Percentiles rank a stretch among this genome's conserved stretches.
phyloP scores from a whole-genome alignment of 768 basidiomycete species.

The Collybia sordida region DNA sequence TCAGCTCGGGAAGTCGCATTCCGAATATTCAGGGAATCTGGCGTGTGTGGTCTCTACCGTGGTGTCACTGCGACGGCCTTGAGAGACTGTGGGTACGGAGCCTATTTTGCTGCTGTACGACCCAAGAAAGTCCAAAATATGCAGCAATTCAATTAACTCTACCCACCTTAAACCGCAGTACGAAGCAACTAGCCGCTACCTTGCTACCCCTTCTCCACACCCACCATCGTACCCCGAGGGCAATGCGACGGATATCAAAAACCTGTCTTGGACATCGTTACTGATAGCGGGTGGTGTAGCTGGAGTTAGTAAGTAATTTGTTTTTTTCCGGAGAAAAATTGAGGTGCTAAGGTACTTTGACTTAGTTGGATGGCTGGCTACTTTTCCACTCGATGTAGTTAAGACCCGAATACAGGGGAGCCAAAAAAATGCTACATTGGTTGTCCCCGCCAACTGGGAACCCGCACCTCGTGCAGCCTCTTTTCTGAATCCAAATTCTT shows the following conservation, averaged over 20 bases:
- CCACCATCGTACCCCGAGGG: slow-evolving; percentile 39
- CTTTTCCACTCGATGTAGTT: slow-evolving; percentile 87
- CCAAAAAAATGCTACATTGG: slow-evolving; percentile 5
- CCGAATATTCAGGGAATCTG: slow-evolving; percentile 53
- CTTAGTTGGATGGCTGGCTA: slow-evolving; percentile 73
- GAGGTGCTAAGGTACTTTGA: no score
- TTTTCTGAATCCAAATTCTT: no score
- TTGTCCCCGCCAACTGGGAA: slow-evolving; percentile 1
- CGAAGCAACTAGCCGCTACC: slow-evolving; percentile 58
- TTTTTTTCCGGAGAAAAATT: no score
- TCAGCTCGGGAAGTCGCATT: slow-evolving; percentile 54
- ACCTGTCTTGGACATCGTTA: slow-evolving; percentile 51
- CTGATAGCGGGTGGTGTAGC: slow-evolving; percentile 77
- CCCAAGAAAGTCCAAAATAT: not conserved
- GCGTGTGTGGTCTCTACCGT: slow-evolving; percentile 71
- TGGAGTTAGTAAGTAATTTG: slow-evolving; percentile 54
- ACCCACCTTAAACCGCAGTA: slow-evolving; percentile 37
- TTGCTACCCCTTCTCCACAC: slow-evolving; percentile 27
- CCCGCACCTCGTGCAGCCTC: slow-evolving; percentile 15
- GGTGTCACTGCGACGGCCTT: slow-evolving; percentile 73
- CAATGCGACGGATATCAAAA: slow-evolving; percentile 27
- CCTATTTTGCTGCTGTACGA: slow-evolving; percentile 79
- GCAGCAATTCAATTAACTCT: not conserved
- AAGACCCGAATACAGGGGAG: slow-evolving; percentile 85
- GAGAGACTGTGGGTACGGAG: slow-evolving; percentile 81